Conservation (phyloP, 768 basidiomycete genomes). For the Mycena indigotica region DNA sequence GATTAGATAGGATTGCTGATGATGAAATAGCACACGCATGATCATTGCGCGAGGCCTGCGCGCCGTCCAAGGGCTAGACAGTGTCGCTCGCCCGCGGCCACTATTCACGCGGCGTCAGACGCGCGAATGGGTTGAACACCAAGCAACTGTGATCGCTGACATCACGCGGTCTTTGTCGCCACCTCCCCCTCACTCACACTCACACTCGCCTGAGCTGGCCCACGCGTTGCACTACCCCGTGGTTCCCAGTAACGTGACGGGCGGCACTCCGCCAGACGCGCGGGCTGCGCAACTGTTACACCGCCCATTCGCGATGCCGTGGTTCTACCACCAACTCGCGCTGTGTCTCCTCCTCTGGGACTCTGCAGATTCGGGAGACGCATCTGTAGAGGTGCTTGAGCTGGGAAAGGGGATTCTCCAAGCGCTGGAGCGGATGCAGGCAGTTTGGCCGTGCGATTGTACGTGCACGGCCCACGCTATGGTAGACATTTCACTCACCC, state of each 20-base stretch:
- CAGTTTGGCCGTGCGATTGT: background rate
- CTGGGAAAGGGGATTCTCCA: background rate
- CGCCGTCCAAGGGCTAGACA: too few relatives aligned
- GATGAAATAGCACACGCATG: conserved; percentile 43
- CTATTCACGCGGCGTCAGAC: conserved; percentile 19
- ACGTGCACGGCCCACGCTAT: background rate
- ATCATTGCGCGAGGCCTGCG: conserved; percentile 46
- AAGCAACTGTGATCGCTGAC: background rate
- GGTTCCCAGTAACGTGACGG: background rate
- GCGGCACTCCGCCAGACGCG: background rate
- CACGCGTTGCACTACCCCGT: background rate
- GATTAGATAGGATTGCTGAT: background rate
- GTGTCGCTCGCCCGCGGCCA: conserved; percentile 6
- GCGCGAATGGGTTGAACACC: conserved; percentile 14
- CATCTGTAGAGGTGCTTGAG: background rate
- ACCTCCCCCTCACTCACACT: background rate
- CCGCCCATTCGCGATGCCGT: background rate
- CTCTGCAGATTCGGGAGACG: background rate
- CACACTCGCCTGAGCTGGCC: background rate
- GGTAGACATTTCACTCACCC: background rate
- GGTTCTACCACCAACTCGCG: conserved; percentile 1
- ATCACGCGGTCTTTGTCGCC: background rate
- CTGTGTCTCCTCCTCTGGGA: background rate
- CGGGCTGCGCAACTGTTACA: background rate
- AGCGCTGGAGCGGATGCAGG: background rate